Conservation (phyloP, 345 rosid genomes). For the Garcia nutans region DNA sequence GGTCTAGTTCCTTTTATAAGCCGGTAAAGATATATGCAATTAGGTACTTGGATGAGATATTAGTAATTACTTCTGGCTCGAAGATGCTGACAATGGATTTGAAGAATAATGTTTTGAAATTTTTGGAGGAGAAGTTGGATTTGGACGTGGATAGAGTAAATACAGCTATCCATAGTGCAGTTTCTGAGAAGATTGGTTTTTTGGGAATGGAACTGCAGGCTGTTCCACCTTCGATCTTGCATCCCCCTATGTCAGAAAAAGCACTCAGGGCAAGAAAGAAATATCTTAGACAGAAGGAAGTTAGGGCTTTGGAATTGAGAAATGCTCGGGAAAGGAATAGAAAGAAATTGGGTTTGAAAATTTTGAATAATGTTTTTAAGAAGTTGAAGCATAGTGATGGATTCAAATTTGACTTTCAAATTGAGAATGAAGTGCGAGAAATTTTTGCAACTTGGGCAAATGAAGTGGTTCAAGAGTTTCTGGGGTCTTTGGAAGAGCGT, state of each 20-base stretch:
- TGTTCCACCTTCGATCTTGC: constrained; percentile 80
- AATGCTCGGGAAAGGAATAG: constrained; percentile 84
- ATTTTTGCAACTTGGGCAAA: constrained; percentile 72
- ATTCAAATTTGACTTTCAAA: constrained; percentile 49
- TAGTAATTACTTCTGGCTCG: constrained; percentile 73
- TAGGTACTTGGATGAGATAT: constrained; percentile 88
- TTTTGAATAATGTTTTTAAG: constrained; percentile 67
- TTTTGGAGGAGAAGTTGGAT: constrained; percentile 56
- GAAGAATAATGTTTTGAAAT: constrained; percentile 51
- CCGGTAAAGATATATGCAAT: constrained; percentile 67
- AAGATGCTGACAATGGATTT: constrained; percentile 61
- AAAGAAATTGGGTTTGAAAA: constrained; percentile 70
- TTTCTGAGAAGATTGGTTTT: constrained; percentile 72
- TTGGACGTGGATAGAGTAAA: constrained; percentile 61
- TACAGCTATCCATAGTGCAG: constrained; percentile 76
- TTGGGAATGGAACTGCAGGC: constrained; percentile 88
- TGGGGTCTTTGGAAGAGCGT: constrained; percentile 75
- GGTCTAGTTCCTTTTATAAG: constrained; percentile 53
- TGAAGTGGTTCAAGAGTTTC: constrained; percentile 65
- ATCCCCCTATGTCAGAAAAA: constrained; percentile 77
- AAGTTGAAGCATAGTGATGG: constrained; percentile 61
- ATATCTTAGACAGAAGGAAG: constrained; percentile 86
- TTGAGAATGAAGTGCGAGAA: constrained; percentile 64
- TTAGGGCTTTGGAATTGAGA: constrained; percentile 60
- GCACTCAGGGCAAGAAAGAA: constrained; percentile 85